phyloP scores from a whole-genome alignment of 257 asterid genomes.

The Salvia splendens region DNA sequence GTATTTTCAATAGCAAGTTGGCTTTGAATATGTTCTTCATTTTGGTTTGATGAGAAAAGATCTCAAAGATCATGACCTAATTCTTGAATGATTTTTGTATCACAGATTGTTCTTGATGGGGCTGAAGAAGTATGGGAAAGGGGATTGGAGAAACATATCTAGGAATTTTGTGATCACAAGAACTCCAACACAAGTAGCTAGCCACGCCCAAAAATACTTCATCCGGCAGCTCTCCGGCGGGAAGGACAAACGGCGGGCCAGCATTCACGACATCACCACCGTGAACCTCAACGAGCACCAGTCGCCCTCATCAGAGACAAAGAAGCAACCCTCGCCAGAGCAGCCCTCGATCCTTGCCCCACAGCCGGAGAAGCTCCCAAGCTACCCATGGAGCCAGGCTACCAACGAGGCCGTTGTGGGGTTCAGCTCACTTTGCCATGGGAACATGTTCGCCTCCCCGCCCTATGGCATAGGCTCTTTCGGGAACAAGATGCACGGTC shows the following conservation, averaged over 20 bases:
- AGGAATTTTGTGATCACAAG: conserved; percentile 81
- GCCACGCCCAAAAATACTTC: conserved; percentile 97
- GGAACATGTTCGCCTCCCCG: conserved; percentile 41
- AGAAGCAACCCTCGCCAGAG: conserved; percentile 47
- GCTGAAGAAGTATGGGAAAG: conserved; percentile 90
- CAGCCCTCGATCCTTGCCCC: conserved; percentile 37
- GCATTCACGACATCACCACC: conserved; percentile 94
- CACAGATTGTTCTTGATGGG: conserved; percentile 89
- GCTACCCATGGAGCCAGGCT: conserved; percentile 57
- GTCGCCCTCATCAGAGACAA: conserved; percentile 54
- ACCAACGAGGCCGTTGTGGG: conserved; percentile 48
- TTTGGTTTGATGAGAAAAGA: no score
- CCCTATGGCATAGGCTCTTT: conserved; percentile 43
- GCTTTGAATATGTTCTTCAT: not conserved
- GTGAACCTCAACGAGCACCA: conserved; percentile 60
- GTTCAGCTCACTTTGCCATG: conserved; percentile 43
- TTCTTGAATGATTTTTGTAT: conserved; percentile 9
- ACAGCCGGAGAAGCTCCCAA: conserved; percentile 45
- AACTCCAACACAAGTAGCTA: conserved; percentile 97
- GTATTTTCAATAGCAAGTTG: conserved; percentile 1
- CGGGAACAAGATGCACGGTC: conserved; percentile 51
- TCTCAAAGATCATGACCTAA: not conserved
- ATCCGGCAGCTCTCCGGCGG: conserved; percentile 88
- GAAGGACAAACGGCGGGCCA: conserved; percentile 89
- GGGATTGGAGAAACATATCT: conserved; percentile 96